phyloP scores from a whole-genome alignment of 2,329 filamentous ascomycete species.

The Curvularia sp. region DNA sequence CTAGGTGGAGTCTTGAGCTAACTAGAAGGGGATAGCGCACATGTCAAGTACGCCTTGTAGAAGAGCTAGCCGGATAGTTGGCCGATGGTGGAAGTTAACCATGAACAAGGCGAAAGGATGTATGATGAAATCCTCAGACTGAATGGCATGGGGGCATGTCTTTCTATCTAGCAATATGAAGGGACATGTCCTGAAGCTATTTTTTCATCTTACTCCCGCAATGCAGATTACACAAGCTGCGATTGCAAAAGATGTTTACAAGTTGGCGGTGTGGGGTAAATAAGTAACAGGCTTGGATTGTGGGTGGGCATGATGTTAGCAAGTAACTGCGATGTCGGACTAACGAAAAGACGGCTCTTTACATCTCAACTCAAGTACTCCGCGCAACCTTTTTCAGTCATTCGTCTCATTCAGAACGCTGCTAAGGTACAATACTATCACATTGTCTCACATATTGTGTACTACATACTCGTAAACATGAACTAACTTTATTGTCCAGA shows the following conservation, averaged over 20 bases:
- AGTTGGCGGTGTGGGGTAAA: neutral
- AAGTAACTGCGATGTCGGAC: neutral
- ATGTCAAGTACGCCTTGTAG: conserved; percentile 21
- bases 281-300: neutral
- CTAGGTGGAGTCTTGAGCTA: conserved; percentile 6
- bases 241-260: neutral
- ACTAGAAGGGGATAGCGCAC: conserved; percentile 11
- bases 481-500: neutral
- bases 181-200: neutral
- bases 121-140: neutral
- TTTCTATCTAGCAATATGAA: neutral
- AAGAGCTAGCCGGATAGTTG: neutral
- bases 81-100: neutral
- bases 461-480: neutral
- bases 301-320: neutral
- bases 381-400: neutral
- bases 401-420: neutral
- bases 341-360: neutral
- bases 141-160: neutral
- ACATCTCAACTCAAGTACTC: neutral
- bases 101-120: neutral
- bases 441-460: neutral
- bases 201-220: neutral
- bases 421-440: neutral
- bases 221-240: neutral